These are phyloP conservation scores for Ophiostoma piceae DNA, from an alignment of 2,329 filamentous ascomycete species.

Conservation along the genomic window DNA sequence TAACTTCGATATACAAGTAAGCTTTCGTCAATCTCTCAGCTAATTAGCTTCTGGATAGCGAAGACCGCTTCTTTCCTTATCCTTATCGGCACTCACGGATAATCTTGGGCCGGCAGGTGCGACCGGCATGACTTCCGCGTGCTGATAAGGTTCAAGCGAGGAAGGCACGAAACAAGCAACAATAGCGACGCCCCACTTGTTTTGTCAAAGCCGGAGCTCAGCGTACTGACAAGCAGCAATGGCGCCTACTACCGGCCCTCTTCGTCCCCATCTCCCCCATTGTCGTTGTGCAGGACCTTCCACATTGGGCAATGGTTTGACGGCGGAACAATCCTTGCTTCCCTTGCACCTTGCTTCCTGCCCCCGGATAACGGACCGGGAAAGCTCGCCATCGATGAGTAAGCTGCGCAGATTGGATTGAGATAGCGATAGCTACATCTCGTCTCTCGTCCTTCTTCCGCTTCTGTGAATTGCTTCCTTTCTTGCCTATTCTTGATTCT, in stretches of 20 bases:
- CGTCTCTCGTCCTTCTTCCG: not conserved
- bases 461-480: not conserved
- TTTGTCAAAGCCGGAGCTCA: not conserved
- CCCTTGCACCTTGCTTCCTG: not conserved
- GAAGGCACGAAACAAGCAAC: not conserved
- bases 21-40: too few species aligned
- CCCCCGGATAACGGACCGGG: constrained; percentile 14
- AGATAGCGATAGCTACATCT: not conserved
- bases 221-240: not conserved
- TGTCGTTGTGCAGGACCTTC: constrained; percentile 4
- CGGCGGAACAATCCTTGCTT: not conserved
- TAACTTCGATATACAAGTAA: not conserved
- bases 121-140: constrained; percentile 3
- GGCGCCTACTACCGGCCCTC: not conserved
- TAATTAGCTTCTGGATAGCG: too few species aligned
- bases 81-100: not conserved
- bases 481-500: not conserved
- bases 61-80: too few species aligned
- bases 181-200: constrained; percentile 3
- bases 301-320: not conserved
- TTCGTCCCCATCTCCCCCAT: not conserved
- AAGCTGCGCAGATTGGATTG: not conserved
- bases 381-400: not conserved
- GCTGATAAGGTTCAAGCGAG: not conserved
- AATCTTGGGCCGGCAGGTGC: not conserved